phyloP scores from a whole-genome alignment of 1,139 yeast species.

The Hemisphaericaspora xylanilytica region DNA sequence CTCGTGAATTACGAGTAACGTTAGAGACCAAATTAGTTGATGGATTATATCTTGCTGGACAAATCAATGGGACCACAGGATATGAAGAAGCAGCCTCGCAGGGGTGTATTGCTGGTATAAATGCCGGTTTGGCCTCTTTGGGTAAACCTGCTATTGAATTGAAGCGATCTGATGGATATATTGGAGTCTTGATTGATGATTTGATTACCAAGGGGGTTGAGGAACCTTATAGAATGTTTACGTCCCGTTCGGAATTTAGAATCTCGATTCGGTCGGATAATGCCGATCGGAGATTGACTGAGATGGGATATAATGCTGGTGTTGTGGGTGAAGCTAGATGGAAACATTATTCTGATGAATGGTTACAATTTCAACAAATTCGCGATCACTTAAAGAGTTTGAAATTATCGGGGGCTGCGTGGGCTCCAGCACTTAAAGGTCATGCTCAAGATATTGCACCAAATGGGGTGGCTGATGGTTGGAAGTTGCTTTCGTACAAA shows the following conservation, averaged over 20 bases:
- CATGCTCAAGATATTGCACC: conserved; percentile 46
- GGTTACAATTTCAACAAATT: conserved; percentile 42
- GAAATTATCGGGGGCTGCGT: conserved; percentile 53
- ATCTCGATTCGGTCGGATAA: conserved; percentile 89
- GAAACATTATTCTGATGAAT: conserved; percentile 46
- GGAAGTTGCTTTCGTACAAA: conserved; percentile 45
- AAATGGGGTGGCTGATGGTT: conserved; percentile 35
- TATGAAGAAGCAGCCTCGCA: conserved; percentile 99
- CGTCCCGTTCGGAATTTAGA: conserved; percentile 92
- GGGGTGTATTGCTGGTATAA: conserved; percentile 93
- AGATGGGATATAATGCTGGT: conserved; percentile 63
- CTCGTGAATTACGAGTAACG: conserved; percentile 75
- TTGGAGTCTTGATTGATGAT: conserved; percentile 93
- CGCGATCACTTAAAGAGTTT: conserved; percentile 44
- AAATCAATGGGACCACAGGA: conserved; percentile 98
- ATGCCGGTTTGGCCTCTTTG: conserved; percentile 64
- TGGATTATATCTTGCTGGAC: conserved; percentile 91
- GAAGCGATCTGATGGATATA: conserved; percentile 78
- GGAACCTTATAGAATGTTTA: conserved; percentile 98
- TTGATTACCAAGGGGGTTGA: conserved; percentile 92
- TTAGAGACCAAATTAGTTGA: conserved; percentile 77
- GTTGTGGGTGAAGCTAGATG: conserved; percentile 65
- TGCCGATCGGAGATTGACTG: conserved; percentile 84
- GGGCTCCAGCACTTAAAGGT: conserved; percentile 56
- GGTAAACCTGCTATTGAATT: conserved; percentile 50